Base-by-base conservation (phyloP, 2,329 filamentous ascomycete species). In the Bipolaris bicolor region DNA sequence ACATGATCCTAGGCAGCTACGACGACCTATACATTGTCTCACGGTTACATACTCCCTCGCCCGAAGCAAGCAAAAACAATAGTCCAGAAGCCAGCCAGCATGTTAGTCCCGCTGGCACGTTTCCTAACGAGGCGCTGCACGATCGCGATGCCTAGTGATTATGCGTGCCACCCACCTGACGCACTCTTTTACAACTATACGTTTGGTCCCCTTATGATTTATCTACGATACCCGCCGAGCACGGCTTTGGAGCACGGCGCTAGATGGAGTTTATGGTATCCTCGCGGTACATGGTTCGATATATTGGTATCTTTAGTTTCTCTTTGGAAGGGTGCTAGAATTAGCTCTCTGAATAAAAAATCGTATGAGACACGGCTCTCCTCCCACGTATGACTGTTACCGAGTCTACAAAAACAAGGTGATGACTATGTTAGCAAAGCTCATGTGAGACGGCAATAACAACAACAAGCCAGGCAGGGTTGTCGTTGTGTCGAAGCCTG, bases 11-110 rank as follows among this genome's bases (percentile, higher is more conserved):
- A 55, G 78, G 79, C 54, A 77, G 74, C 55, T 82, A 76, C 60
- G 75, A 79, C 22, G 77, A 82, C 34, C 73, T 83, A n/a, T 83
- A 79, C 67, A 82, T 83, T 58, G 77, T 83, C 16, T 79, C 76
- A 47, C 74, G 78, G 16, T 77, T 79, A 40, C 68, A 69, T 47
- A 70, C 70, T 15, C 66, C 66, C 26, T 69, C 69, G 31, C 73
- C 74, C 5, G 62, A 67, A 24, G 76, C 65, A 37, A 78, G 75
- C 39, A 75, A 77, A 31, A 72, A 76, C 57, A 75, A 60, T 55
- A 76, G 73, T n/a, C 74, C 74, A 1, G 72, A 76, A 58, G 70
- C 65, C 18, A 76, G 72, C 37, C 72, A 76, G 66, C 72, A 76
- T 49, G 71, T 76, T 53, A 76, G 68, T 36, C 75, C 75, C 11